Percentiles rank a stretch among this genome's conserved stretches.
Conservation (phyloP, 179 eudicot genomes). For the Spinacia oleracea region DNA sequence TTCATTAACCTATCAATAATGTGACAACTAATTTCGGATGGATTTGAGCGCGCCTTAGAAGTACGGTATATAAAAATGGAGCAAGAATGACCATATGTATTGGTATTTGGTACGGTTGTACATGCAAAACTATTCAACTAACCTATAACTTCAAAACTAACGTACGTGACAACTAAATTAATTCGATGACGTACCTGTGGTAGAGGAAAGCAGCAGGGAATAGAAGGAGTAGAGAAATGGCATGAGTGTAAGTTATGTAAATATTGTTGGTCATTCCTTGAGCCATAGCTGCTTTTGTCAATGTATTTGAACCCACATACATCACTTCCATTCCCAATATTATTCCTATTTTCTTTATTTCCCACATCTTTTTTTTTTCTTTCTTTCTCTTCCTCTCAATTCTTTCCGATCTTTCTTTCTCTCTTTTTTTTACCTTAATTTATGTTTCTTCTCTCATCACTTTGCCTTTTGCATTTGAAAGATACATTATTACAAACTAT, state of each 20-base stretch:
- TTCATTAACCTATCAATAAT: background rate
- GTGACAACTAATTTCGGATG: too few species aligned
- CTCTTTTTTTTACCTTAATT: too few species aligned
- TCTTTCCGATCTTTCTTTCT: background rate
- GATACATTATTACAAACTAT: too few species aligned
- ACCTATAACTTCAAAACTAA: too few species aligned
- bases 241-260: slow-evolving; percentile 29
- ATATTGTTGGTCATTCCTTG: slow-evolving; percentile 34
- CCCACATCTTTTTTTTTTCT: slow-evolving; percentile 26
- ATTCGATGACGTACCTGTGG: slow-evolving; percentile 22
- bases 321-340: slow-evolving; percentile 28
- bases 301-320: slow-evolving; percentile 35
- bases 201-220: slow-evolving; percentile 29
- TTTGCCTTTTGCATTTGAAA: too few species aligned
- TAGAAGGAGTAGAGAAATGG: slow-evolving; percentile 31
- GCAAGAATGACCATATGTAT: background rate
- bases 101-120: too few species aligned
- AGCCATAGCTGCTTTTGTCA: slow-evolving; percentile 37
- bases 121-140: too few species aligned
- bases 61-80: too few species aligned
- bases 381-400: background rate
- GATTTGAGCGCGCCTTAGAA: too few species aligned
- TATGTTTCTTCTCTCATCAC: background rate
- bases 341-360: slow-evolving; percentile 16
- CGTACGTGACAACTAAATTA: too few species aligned